Evolutionary conservation across 139 green algal species (phyloP).

Genomic region (Edaphochlamys debaryana): DNA sequence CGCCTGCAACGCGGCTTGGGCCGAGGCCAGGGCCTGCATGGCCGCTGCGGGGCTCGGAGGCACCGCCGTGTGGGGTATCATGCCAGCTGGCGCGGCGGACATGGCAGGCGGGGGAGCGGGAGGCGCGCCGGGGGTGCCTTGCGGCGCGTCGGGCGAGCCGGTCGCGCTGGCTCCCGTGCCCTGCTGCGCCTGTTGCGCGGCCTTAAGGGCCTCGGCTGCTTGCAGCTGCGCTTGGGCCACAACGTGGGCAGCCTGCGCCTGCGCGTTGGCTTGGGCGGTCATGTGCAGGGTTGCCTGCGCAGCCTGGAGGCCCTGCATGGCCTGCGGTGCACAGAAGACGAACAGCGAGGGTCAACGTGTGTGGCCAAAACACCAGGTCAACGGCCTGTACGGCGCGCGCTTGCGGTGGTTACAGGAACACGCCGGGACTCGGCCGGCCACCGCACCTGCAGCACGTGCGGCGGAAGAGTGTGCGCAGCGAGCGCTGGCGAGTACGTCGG

Average conservation of each 20-base stretch:
- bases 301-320: constrained; percentile 30
- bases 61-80: neutral
- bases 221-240: constrained; percentile 32
- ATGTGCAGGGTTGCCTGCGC: constrained; percentile 28
- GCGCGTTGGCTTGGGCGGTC: constrained; percentile 26
- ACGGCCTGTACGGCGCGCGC: too few species aligned
- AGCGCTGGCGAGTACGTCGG: too few species aligned
- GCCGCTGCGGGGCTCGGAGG: neutral
- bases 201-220: constrained; percentile 28
- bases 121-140: neutral
- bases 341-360: too few species aligned
- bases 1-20: constrained; percentile 23
- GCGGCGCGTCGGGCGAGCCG: neutral
- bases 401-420: too few species aligned
- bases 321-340: neutral
- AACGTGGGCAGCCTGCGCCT: constrained; percentile 2
- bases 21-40: constrained; percentile 28
- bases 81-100: neutral
- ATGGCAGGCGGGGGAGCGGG: neutral
- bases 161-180: neutral
- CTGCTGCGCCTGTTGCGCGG: constrained; percentile 11
- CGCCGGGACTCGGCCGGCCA: too few species aligned
- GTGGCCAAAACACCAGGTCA: too few species aligned
- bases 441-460: too few species aligned
- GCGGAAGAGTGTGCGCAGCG: too few species aligned